These are phyloP conservation scores for Colletotrichum echinochloae DNA, from an alignment of 2,329 filamentous ascomycete species.

Conservation along the genomic window DNA sequence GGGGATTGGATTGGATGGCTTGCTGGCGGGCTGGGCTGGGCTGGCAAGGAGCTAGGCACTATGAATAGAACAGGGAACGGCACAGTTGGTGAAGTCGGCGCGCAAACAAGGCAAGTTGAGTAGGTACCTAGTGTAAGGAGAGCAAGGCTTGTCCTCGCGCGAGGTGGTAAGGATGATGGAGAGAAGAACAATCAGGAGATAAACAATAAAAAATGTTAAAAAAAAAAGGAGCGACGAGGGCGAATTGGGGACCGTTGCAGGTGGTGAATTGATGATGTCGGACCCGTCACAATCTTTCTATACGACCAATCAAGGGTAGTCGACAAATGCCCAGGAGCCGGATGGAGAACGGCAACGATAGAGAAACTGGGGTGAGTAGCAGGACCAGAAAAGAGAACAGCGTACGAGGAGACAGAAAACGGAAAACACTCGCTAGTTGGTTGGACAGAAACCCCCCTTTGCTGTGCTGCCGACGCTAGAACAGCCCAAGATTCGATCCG, in stretches of 20 bases:
- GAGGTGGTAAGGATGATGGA: neutral
- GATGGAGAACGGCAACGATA: slow-evolving; percentile 3
- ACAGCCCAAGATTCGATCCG: slow-evolving; percentile 18
- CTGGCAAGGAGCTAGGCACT: slow-evolving; percentile 25
- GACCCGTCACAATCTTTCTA: neutral
- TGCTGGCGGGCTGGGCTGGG: slow-evolving; percentile 32
- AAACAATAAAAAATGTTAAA: neutral
- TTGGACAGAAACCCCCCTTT: slow-evolving; percentile 21
- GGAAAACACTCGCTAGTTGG: neutral
- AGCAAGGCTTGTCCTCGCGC: neutral
- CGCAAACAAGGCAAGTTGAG: neutral
- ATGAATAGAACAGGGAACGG: slow-evolving; percentile 40
- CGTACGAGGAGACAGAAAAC: neutral
- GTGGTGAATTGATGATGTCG: neutral
- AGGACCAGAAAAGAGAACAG: neutral
- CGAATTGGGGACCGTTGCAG: neutral
- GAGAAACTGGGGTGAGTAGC: neutral
- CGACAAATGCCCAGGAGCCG: slow-evolving; percentile 6
- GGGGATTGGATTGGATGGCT: slow-evolving; percentile 30
- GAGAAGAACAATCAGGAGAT: neutral
- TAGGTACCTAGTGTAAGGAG: no score
- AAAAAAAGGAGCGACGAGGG: slow-evolving; percentile 21
- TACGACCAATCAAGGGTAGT: slow-evolving; percentile 5
- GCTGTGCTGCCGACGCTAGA: slow-evolving; percentile 24
- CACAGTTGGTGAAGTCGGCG: slow-evolving; percentile 26